phyloP scores from a whole-genome alignment of 1,284 basidiomycete species.

The Malassezia arunalokei region DNA sequence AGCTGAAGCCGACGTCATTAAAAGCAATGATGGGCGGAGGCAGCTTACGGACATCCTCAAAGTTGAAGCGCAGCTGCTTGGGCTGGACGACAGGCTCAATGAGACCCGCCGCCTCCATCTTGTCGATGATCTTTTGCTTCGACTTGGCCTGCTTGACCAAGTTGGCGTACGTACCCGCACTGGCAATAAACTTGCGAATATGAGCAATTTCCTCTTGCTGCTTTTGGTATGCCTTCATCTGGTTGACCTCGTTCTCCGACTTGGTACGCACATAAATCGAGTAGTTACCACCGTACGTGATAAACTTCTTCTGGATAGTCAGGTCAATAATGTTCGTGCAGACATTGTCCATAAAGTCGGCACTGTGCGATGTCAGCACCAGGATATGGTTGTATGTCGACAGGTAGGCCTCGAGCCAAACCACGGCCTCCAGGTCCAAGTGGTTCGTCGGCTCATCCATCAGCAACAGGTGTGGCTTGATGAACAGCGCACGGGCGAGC shows the following conservation, averaged over 20 bases:
- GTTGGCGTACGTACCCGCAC: constrained; percentile 96
- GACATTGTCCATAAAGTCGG: constrained; percentile 88
- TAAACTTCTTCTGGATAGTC: constrained; percentile 65
- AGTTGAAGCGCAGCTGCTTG: constrained; percentile 76
- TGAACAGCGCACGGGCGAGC: constrained; percentile 83
- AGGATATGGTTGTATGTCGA: constrained; percentile 97
- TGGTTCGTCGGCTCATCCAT: constrained; percentile 65
- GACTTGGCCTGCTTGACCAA: constrained; percentile 97
- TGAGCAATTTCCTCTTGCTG: constrained; percentile 97
- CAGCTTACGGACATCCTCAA: constrained; percentile 83
- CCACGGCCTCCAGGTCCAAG: constrained; percentile 89
- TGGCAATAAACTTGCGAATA: constrained; percentile 94
- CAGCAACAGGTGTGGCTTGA: constrained; percentile 87
- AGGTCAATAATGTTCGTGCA: constrained; percentile 92
- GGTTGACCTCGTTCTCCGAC: constrained; percentile 93
- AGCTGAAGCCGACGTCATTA: constrained; percentile 83
- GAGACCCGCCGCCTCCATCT: constrained; percentile 99
- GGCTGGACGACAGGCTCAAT: constrained; percentile 73
- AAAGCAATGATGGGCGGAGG: constrained; percentile 97
- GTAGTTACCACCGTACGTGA: constrained; percentile 93
- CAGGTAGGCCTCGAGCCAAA: constrained; percentile 95
- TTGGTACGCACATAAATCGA: constrained; percentile 90
- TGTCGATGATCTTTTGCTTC: constrained; percentile 95
- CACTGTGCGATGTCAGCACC: constrained; percentile 78
- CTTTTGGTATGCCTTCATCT: constrained; percentile 96